A percentile compares a stretch with the other conserved stretches of the same genome.
Evolutionary conservation across 1,284 basidiomycete genomes (phyloP).

Genomic region (Leccinum ambiguum): DNA sequence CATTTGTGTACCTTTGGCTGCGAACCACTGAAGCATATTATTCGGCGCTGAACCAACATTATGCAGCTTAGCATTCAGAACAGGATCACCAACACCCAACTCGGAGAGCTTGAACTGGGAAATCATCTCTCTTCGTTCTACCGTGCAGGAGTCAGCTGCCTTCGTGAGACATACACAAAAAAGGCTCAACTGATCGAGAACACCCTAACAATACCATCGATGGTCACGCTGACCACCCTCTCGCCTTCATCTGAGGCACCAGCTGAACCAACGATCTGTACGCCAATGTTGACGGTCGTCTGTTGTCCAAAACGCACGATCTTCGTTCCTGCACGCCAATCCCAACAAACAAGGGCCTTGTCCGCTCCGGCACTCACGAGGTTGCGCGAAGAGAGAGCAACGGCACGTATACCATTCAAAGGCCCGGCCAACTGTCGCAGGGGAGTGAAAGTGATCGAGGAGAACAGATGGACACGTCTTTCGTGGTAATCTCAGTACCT

Average conservation of each 20-base stretch:
- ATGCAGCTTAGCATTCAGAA: slow-evolving; percentile 61
- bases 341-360: slow-evolving; percentile 91
- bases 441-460: slow-evolving; percentile 75
- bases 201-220: slow-evolving; percentile 88
- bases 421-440: slow-evolving; percentile 84
- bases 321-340: slow-evolving; percentile 83
- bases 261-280: slow-evolving; percentile 69
- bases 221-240: slow-evolving; percentile 84
- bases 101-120: slow-evolving; percentile 87
- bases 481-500: slow-evolving; percentile 10
- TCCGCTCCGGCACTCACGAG: slow-evolving; percentile 88
- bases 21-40: slow-evolving; percentile 92
- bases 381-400: slow-evolving; percentile 82
- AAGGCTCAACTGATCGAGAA: slow-evolving; percentile 78
- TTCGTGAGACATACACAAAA: background rate
- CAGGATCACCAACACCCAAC: slow-evolving; percentile 67
- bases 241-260: slow-evolving; percentile 59
- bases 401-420: slow-evolving; percentile 81
- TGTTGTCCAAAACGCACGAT: slow-evolving; percentile 91
- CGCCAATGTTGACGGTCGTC: slow-evolving; percentile 89
- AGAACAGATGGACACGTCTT: slow-evolving; percentile 81
- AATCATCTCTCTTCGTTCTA: slow-evolving; percentile 82
- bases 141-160: slow-evolving; percentile 9
- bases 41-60: slow-evolving; percentile 77
- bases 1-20: slow-evolving; percentile 87